phyloP scores from a whole-genome alignment of 495 filamentous ascomycete genomes.

The Xylaria sp. region DNA sequence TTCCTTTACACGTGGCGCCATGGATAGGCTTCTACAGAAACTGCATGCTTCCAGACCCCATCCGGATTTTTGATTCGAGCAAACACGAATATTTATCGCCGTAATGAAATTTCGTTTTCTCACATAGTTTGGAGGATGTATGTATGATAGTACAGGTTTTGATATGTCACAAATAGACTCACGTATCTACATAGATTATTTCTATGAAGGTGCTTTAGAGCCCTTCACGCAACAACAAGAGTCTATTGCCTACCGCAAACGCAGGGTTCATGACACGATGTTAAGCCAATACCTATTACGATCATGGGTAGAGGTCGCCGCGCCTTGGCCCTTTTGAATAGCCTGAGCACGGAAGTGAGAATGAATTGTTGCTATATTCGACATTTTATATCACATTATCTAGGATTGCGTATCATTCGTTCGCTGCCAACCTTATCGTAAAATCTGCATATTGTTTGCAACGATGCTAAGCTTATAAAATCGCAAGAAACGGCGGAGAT shows the following conservation, averaged over 20 bases:
- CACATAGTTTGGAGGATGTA: not conserved
- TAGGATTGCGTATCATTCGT: not conserved
- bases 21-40: not conserved
- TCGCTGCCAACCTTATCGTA: not conserved
- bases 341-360: not conserved
- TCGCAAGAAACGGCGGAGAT: not conserved
- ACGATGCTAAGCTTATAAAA: not conserved
- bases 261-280: not conserved
- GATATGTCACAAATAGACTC: no score
- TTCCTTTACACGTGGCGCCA: not conserved
- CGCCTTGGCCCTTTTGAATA: not conserved
- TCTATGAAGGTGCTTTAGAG: no score
- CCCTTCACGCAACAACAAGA: no score
- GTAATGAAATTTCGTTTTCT: not conserved
- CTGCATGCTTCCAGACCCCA: conserved; percentile 2
- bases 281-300: not conserved
- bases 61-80: not conserved
- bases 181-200: no score
- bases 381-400: not conserved
- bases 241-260: no score
- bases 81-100: not conserved
- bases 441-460: no score
- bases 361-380: not conserved
- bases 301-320: not conserved
- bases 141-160: no score